A percentile compares a stretch with the other conserved stretches of the same genome.
Conservation (phyloP, 1,284 basidiomycete genomes). For the Ceratobasidium sp. region DNA sequence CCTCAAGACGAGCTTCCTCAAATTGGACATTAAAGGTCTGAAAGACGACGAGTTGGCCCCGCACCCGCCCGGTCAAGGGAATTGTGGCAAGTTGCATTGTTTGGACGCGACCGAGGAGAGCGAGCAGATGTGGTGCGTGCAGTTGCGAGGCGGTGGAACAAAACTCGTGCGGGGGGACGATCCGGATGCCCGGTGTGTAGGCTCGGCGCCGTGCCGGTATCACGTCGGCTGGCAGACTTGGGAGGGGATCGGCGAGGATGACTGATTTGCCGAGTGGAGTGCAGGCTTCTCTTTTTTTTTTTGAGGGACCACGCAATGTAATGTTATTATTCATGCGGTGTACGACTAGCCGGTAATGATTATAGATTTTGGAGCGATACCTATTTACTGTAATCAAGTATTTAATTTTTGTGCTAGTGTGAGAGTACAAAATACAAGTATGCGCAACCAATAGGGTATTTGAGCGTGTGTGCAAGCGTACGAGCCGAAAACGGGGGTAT, state of each 20-base stretch:
- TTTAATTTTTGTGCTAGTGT: too few species aligned
- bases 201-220: slow-evolving; percentile 11
- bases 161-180: slow-evolving; percentile 38
- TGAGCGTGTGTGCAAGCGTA: slow-evolving; percentile 21
- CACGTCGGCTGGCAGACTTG: slow-evolving; percentile 27
- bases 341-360: slow-evolving; percentile 10
- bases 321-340: slow-evolving; percentile 16
- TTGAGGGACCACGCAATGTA: slow-evolving; percentile 4
- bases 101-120: slow-evolving; percentile 19
- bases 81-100: slow-evolving; percentile 21
- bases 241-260: slow-evolving; percentile 27
- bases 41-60: slow-evolving; percentile 24
- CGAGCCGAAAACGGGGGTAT: neutral
- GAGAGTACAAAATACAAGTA: slow-evolving; percentile 25
- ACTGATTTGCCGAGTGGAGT: neutral
- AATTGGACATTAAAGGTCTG: slow-evolving; percentile 33
- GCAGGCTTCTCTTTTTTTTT: neutral
- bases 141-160: slow-evolving; percentile 19
- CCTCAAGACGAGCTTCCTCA: slow-evolving; percentile 75
- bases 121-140: slow-evolving; percentile 9
- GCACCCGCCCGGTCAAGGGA: slow-evolving; percentile 32
- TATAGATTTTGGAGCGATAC: neutral
- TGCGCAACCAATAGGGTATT: slow-evolving; percentile 3
- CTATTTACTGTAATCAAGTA: neutral
- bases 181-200: slow-evolving; percentile 25